phyloP scores from a whole-genome alignment of 371 early-diverging fungal species.

The Apophysomyces ossiformis region DNA sequence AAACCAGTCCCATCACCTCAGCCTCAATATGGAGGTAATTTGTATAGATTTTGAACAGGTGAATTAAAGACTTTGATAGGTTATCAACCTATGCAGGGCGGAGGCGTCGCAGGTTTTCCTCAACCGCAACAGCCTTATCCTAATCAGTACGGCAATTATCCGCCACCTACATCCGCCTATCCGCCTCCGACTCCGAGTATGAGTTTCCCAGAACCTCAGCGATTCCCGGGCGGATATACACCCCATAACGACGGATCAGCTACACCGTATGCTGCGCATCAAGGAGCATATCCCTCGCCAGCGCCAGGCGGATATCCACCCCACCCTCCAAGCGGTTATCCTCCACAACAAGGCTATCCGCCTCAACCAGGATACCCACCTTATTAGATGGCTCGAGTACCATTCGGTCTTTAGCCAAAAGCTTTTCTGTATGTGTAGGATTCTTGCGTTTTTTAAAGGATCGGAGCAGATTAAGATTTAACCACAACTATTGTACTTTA shows the following conservation, averaged over 20 bases:
- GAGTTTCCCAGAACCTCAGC: constrained; percentile 27
- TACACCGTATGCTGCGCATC: constrained; percentile 27
- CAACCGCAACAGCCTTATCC: constrained; percentile 13
- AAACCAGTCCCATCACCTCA: constrained; percentile 15
- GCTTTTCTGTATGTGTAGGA: neutral
- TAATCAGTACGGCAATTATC: constrained; percentile 5
- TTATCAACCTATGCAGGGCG: constrained; percentile 12
- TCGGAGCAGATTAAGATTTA: neutral
- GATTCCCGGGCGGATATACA: constrained; percentile 13
- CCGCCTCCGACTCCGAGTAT: constrained; percentile 10
- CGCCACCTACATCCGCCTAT: constrained; percentile 6
- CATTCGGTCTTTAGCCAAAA: neutral
- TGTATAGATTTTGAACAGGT: too few relatives aligned
- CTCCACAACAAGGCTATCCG: constrained; percentile 22
- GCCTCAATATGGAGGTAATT: constrained; percentile 13
- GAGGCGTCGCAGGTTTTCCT: constrained; percentile 14
- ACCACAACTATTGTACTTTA: neutral
- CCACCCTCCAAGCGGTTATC: constrained; percentile 20
- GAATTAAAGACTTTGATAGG: constrained; percentile 14
- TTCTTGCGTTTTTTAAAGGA: neutral
- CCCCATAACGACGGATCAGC: constrained; percentile 15
- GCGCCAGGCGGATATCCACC: constrained; percentile 22
- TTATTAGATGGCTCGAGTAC: constrained; percentile 4
- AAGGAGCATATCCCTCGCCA: constrained; percentile 21
- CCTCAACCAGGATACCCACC: constrained; percentile 26